A percentile compares a stretch with the other conserved stretches of the same genome.
Evolutionary conservation across 306 rosid species (phyloP).

Genomic region (Gynostemma pentaphyllum): DNA sequence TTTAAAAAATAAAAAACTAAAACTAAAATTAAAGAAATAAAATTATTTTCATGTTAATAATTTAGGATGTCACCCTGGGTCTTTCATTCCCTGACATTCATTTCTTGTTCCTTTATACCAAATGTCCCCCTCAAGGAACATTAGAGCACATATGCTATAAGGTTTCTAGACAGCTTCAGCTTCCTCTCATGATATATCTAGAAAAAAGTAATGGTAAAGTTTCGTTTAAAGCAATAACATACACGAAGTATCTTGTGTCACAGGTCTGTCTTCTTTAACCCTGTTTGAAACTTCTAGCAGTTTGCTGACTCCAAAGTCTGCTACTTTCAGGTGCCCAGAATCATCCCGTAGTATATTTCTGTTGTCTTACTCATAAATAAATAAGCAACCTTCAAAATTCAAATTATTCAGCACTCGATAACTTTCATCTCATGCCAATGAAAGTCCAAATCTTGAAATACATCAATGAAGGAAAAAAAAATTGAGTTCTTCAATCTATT

Average conservation of each 20-base stretch:
- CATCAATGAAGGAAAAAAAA: neutral
- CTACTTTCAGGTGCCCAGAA: slow-evolving; percentile 89
- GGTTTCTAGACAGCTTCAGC: neutral
- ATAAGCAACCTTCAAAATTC: slow-evolving; percentile 30
- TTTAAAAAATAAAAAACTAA: too few relatives aligned
- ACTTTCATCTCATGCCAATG: neutral
- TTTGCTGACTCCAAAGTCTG: slow-evolving; percentile 96
- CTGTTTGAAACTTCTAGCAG: slow-evolving; percentile 38
- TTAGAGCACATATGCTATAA: neutral
- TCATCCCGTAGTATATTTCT: slow-evolving; percentile 97
- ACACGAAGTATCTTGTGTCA: slow-evolving; percentile 69
- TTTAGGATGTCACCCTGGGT: too few relatives aligned
- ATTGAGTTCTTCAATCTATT: neutral
- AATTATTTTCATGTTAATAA: too few relatives aligned
- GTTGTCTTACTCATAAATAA: slow-evolving; percentile 40
- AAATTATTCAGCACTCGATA: slow-evolving; percentile 7
- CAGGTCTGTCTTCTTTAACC: slow-evolving; percentile 77
- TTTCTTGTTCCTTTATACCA: too few relatives aligned
- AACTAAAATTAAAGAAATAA: too few relatives aligned
- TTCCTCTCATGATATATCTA: neutral
- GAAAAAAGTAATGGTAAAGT: neutral
- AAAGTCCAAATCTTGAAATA: neutral
- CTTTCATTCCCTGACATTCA: too few relatives aligned
- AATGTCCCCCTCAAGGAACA: too few relatives aligned
- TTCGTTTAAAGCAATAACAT: slow-evolving; percentile 25